phyloP scores from a whole-genome alignment of 164 flowering plant genomes.

The Echeveria elegans region DNA sequence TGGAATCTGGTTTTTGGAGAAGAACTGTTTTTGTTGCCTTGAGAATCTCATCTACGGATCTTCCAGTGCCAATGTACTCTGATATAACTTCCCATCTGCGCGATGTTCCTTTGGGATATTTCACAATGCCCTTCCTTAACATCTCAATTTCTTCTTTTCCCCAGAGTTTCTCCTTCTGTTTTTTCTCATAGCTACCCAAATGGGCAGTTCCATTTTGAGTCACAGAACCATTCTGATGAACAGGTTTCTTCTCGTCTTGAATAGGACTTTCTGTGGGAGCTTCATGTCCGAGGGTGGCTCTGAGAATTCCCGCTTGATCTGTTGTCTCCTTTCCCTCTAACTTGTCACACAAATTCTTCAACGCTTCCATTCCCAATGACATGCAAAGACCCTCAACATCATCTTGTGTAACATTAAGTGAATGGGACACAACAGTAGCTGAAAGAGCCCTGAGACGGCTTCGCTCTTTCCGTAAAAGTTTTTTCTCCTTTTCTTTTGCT shows the following conservation, averaged over 20 bases:
- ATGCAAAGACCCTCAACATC: constrained; percentile 68
- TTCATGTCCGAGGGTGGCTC: constrained; percentile 27
- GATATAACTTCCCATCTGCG: constrained; percentile 96
- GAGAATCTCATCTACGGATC: constrained; percentile 90
- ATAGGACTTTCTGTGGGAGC: constrained; percentile 12
- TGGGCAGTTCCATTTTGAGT: constrained; percentile 20
- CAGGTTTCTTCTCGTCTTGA: constrained; percentile 22
- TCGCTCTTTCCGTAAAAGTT: constrained; percentile 76
- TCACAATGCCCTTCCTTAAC: constrained; percentile 48
- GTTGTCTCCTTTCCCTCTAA: constrained; percentile 39
- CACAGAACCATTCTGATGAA: constrained; percentile 20
- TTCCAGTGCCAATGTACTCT: constrained; percentile 84
- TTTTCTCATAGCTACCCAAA: constrained; percentile 24
- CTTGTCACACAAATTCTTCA: constrained; percentile 52
- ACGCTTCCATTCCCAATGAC: constrained; percentile 49
- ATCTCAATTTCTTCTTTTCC: constrained; percentile 77
- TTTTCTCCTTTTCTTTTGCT: constrained; percentile 44
- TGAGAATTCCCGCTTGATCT: constrained; percentile 47
- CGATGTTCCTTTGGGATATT: constrained; percentile 88
- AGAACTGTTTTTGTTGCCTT: constrained; percentile 93
- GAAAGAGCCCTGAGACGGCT: constrained; percentile 69
- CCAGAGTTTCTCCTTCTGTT: constrained; percentile 33
- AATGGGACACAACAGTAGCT: constrained; percentile 32
- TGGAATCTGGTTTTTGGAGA: constrained; percentile 83
- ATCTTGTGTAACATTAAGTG: constrained; percentile 29